phyloP scores from a whole-genome alignment of 2,329 filamentous ascomycete species.

The Claviceps purpurea region DNA sequence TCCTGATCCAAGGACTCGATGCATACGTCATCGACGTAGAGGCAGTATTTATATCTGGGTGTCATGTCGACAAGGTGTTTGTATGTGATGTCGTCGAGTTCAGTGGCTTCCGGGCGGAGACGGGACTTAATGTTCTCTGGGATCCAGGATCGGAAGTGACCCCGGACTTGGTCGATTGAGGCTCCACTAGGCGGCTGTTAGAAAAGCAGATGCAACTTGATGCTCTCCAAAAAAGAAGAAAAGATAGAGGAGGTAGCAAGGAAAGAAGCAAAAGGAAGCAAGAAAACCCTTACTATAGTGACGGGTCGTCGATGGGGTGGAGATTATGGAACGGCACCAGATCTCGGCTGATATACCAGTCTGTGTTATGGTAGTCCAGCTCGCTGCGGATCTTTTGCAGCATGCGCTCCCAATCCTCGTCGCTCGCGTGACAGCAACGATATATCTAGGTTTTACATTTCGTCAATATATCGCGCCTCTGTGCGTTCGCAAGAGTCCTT shows the following conservation, averaged over 20 bases:
- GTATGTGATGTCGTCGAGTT: not conserved
- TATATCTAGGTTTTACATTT: not conserved
- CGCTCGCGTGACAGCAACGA: not conserved
- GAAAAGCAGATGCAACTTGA: not conserved
- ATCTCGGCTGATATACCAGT: not conserved
- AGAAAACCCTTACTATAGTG: not conserved
- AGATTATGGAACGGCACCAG: not conserved
- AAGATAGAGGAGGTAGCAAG: not conserved
- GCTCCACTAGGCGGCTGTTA: not conserved
- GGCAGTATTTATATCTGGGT: slow-evolving; percentile 1
- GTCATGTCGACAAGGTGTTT: not conserved
- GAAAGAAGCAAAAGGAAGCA: too few relatives aligned
- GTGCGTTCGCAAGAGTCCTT: not conserved
- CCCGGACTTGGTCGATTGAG: not conserved
- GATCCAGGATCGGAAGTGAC: slow-evolving; percentile 3
- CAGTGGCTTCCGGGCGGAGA: not conserved
- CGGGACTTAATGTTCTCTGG: not conserved
- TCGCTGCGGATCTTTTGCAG: not conserved
- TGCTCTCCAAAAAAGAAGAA: too few relatives aligned
- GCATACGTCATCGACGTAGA: not conserved
- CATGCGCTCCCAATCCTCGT: not conserved
- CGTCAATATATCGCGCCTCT: not conserved
- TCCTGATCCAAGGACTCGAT: not conserved
- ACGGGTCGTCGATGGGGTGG: not conserved
- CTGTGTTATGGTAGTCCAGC: not conserved